phyloP scores from a whole-genome alignment of 2,329 filamentous ascomycete species.

The Aspergillus quadrilineatus region DNA sequence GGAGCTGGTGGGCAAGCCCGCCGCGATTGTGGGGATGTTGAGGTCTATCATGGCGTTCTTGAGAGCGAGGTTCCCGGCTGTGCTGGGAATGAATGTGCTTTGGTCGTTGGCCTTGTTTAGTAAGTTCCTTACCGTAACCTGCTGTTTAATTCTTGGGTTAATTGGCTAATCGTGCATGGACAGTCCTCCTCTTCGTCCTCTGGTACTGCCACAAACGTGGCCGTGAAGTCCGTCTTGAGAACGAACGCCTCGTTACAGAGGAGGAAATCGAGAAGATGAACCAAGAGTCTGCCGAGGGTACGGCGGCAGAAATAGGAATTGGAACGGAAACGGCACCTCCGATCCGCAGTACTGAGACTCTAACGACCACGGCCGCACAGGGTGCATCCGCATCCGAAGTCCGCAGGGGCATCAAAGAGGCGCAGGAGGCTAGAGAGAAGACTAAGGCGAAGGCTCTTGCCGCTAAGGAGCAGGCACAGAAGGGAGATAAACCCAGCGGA shows the following conservation, averaged over 20 bases:
- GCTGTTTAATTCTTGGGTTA: background rate
- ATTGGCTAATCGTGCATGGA: conserved; percentile 4
- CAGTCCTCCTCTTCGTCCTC: conserved; percentile 85
- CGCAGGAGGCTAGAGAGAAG: conserved; percentile 32
- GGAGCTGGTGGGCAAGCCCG: conserved; percentile 79
- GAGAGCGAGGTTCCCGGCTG: conserved; percentile 82
- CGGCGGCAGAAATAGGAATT: background rate
- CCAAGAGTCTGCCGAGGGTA: conserved; percentile 28
- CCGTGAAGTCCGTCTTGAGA: conserved; percentile 75
- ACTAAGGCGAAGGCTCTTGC: conserved; percentile 25
- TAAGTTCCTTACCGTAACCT: conserved; percentile 48
- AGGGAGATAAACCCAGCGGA: conserved; percentile 10
- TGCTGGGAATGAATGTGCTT: conserved; percentile 86
- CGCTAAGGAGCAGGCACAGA: conserved; percentile 6
- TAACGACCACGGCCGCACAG: conserved; percentile 42
- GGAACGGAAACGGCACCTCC: conserved; percentile 28
- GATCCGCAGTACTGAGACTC: conserved; percentile 37
- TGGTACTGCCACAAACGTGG: conserved; percentile 99
- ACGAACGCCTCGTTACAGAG: conserved; percentile 51
- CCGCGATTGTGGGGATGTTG: conserved; percentile 79
- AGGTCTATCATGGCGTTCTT: conserved; percentile 88
- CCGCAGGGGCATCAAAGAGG: conserved; percentile 41
- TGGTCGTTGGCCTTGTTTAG: conserved; percentile 86
- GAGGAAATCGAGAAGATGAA: conserved; percentile 45
- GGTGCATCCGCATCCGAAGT: conserved; percentile 43